Evolutionary conservation across 306 rosid genomes (phyloP).

Genomic region (Datisca glomerata): DNA sequence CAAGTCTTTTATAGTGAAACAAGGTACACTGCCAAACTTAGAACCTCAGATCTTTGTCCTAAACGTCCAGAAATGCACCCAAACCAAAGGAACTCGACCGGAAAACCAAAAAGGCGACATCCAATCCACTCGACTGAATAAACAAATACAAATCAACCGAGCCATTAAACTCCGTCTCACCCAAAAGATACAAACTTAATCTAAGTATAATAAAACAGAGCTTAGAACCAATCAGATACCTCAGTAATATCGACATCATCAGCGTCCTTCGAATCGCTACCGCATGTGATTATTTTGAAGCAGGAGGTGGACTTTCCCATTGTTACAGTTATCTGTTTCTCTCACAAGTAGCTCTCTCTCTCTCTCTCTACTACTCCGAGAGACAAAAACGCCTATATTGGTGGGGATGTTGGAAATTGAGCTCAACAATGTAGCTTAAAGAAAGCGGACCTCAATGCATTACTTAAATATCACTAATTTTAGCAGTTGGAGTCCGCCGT

Average conservation of each 20-base stretch:
- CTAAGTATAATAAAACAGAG: not conserved
- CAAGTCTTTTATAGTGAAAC: no score
- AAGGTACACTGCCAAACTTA: no score
- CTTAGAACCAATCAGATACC: conserved; percentile 20
- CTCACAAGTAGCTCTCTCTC: conserved; percentile 1
- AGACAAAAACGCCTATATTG: conserved; percentile 25
- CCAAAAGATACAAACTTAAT: not conserved
- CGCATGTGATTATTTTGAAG: conserved; percentile 70
- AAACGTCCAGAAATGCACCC: no score
- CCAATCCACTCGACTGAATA: no score
- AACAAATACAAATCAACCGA: not conserved
- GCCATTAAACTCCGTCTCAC: not conserved
- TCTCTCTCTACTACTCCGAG: conserved; percentile 4
- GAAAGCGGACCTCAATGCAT: conserved; percentile 51
- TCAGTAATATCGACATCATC: conserved; percentile 38
- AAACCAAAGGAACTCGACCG: no score
- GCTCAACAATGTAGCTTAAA: conserved; percentile 13
- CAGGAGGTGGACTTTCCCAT: conserved; percentile 80
- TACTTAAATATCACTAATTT: conserved; percentile 33
- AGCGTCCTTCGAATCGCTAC: conserved; percentile 42
- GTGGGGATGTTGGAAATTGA: conserved; percentile 43
- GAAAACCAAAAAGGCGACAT: no score
- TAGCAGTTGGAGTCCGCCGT: conserved; percentile 43
- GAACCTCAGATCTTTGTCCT: no score
- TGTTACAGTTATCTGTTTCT: conserved; percentile 7